Percentiles rank a stretch among this genome's conserved stretches.
Evolutionary conservation across 2,329 filamentous ascomycete genomes (phyloP).

Genomic region (Stylonectria norvegica): DNA sequence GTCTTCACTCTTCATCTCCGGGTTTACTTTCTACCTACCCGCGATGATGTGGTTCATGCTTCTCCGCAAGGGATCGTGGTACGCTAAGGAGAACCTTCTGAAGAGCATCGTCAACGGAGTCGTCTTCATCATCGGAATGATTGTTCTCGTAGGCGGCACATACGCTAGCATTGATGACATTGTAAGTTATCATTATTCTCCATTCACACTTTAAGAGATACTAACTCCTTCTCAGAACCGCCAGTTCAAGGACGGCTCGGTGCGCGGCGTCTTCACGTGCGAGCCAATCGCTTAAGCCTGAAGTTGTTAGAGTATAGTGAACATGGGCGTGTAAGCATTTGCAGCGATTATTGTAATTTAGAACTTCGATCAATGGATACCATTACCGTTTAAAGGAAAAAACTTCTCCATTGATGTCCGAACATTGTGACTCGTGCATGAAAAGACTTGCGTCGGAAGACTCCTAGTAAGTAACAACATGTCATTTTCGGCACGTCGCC

Average conservation of each 20-base stretch:
- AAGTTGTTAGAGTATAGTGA: constrained; percentile 12
- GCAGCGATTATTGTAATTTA: too few species aligned
- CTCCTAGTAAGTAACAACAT: too few species aligned
- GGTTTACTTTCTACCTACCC: constrained; percentile 41
- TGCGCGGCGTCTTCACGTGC: constrained; percentile 30
- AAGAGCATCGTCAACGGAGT: constrained; percentile 24
- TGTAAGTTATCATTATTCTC: constrained; percentile 18
- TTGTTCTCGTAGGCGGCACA: constrained; percentile 33
- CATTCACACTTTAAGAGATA: constrained; percentile 5
- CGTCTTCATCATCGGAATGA: constrained; percentile 30
- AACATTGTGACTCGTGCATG: too few species aligned
- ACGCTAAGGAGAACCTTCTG: constrained; percentile 29
- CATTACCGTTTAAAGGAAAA: too few species aligned
- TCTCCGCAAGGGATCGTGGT: constrained; percentile 30
- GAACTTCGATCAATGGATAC: too few species aligned
- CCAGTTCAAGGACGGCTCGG: constrained; percentile 25
- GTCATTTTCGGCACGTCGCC: too few species aligned
- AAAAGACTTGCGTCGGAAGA: too few species aligned
- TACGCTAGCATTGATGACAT: constrained; percentile 33
- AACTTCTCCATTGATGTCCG: too few species aligned
- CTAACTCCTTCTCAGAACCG: constrained; percentile 15
- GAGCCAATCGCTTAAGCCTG: constrained; percentile 24
- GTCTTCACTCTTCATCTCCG: constrained; percentile 49
- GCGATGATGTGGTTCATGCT: constrained; percentile 44
- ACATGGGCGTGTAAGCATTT: too few species aligned